Conservation (phyloP, 257 asterid genomes). For the Salvia miltiorrhiza region DNA sequence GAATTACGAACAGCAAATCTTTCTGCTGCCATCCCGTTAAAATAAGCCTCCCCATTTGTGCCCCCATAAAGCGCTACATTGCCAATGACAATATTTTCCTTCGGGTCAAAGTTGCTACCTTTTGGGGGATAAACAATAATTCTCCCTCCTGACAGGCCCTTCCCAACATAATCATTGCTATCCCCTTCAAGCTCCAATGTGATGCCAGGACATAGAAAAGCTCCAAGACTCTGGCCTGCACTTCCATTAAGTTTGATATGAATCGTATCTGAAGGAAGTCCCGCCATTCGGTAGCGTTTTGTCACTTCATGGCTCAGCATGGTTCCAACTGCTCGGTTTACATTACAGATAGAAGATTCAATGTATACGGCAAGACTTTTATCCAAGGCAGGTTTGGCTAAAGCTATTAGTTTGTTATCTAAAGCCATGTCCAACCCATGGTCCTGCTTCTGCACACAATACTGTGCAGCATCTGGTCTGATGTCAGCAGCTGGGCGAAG, state of each 20-base stretch:
- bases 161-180: conserved; percentile 97
- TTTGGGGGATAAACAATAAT: conserved; percentile 87
- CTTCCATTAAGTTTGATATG: conserved; percentile 89
- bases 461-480: conserved; percentile 96
- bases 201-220: conserved; percentile 93
- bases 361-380: conserved; percentile 79
- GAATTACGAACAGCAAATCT: conserved; percentile 97
- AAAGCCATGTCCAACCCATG: conserved; percentile 95
- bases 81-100: conserved; percentile 94
- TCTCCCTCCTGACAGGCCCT: conserved; percentile 96
- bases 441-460: conserved; percentile 94
- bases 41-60: conserved; percentile 92
- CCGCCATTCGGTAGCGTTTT: conserved; percentile 64
- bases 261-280: conserved; percentile 85
- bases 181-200: conserved; percentile 98
- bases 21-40: conserved; percentile 99
- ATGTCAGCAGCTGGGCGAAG: conserved; percentile 97
- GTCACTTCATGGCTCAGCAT: conserved; percentile 98
- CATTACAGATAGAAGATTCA: conserved; percentile 80
- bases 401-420: conserved; percentile 70
- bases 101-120: conserved; percentile 83
- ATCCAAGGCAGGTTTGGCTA: conserved; percentile 75
- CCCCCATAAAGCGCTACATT: conserved; percentile 98
- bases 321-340: conserved; percentile 95
- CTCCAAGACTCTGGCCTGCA: conserved; percentile 99